Percentiles rank a stretch among this genome's conserved stretches.
Evolutionary conservation across 73 alveolate species (phyloP).

Genomic region (Uronychia setigera): DNA sequence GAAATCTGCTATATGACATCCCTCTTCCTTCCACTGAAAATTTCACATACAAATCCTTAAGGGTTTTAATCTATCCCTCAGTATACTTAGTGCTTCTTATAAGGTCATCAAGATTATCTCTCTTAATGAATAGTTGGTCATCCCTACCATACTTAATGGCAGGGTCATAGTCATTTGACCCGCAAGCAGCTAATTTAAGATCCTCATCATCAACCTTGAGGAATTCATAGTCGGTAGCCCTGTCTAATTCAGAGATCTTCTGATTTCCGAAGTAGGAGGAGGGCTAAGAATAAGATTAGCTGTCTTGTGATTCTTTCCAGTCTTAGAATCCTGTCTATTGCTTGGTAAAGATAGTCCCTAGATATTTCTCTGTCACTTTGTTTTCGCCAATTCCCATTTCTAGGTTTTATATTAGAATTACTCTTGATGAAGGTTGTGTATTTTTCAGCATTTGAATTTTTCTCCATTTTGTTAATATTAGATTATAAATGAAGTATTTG

Average conservation of each 20-base stretch:
- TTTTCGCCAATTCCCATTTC: slow-evolving; percentile 44
- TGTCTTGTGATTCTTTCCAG: background rate
- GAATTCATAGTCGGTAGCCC: no score
- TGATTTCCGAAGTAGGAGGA: no score
- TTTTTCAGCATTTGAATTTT: slow-evolving; percentile 29
- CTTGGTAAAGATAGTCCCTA: slow-evolving; percentile 59
- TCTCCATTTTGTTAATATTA: no score
- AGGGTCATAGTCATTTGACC: slow-evolving; percentile 51
- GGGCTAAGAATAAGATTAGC: no score
- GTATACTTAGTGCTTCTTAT: slow-evolving; percentile 9
- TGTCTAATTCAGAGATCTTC: no score
- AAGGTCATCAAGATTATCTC: slow-evolving; percentile 36
- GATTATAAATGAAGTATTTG: slow-evolving; percentile 1
- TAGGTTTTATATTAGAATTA: no score
- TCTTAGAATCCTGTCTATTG: slow-evolving; percentile 37
- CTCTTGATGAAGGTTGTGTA: slow-evolving; percentile 39
- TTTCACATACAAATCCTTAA: slow-evolving; percentile 15
- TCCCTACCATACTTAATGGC: slow-evolving; percentile 52
- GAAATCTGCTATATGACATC: slow-evolving; percentile 11
- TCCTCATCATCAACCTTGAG: slow-evolving; percentile 30
- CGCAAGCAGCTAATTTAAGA: slow-evolving; percentile 18
- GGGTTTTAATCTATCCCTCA: slow-evolving; percentile 40
- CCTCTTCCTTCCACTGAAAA: slow-evolving; percentile 50
- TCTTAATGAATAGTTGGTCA: slow-evolving; percentile 49
- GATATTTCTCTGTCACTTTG: slow-evolving; percentile 32